Percentiles rank a stretch among this genome's conserved stretches.
Conservation (phyloP, 139 green algal species). For the Tetradesmus lagerheimii region DNA sequence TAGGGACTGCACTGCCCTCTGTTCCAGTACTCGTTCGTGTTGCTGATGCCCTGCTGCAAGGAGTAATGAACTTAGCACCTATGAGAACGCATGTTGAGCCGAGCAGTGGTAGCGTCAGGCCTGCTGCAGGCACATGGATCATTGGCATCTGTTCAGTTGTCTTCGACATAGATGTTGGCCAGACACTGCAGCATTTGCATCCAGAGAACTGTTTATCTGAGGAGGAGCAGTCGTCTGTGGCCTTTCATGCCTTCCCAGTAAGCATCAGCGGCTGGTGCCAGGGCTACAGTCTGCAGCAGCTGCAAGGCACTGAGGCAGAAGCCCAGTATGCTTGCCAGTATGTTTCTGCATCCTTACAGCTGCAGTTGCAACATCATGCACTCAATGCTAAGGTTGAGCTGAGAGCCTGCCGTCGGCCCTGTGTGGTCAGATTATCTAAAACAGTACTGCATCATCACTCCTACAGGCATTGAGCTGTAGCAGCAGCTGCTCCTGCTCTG, state of each 20-base stretch:
- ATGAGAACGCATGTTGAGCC: neutral
- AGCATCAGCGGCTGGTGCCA: neutral
- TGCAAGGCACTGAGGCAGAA: neutral
- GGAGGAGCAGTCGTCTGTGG: conserved; percentile 66
- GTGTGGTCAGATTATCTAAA: too few relatives aligned
- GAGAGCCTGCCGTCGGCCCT: too few relatives aligned
- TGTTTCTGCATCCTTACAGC: neutral
- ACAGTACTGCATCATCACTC: too few relatives aligned
- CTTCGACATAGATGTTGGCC: conserved; percentile 80
- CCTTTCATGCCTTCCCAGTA: conserved; percentile 79
- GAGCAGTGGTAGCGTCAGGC: neutral
- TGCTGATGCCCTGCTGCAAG: neutral
- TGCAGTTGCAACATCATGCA: too few relatives aligned
- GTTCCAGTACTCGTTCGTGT: neutral
- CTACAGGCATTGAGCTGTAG: too few relatives aligned
- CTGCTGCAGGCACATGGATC: conserved; percentile 54
- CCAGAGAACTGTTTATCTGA: conserved; percentile 55
- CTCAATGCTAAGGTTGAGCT: too few relatives aligned
- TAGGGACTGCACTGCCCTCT: neutral
- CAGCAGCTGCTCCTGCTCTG: too few relatives aligned
- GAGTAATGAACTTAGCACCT: neutral
- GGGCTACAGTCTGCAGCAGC: neutral
- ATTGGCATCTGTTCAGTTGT: conserved; percentile 64
- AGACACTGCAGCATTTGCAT: conserved; percentile 62
- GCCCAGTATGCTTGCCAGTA: neutral